Evolutionary conservation across 106 monocot genomes (phyloP).

Genomic region (Amphibolis antarctica): DNA sequence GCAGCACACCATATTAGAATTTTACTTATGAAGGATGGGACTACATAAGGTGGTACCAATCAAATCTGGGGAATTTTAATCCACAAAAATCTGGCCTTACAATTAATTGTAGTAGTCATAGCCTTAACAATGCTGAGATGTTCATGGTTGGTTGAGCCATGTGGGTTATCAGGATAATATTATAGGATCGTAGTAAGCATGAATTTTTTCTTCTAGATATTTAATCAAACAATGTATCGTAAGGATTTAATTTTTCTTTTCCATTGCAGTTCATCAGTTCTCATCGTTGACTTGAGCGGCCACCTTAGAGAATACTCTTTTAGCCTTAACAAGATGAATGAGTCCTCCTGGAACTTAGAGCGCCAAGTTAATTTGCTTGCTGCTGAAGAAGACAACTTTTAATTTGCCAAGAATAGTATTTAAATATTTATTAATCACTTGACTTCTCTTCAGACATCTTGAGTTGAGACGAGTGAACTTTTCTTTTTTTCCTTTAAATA

Average conservation of each 20-base stretch:
- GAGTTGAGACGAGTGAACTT: no score
- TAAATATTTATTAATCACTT: not conserved
- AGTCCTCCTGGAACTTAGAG: conserved; percentile 42
- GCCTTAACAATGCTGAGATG: no score
- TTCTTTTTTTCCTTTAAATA: no score
- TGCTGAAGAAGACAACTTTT: not conserved
- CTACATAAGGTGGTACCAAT: no score
- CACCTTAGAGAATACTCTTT: conserved; percentile 42
- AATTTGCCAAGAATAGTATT: not conserved
- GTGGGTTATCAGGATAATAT: not conserved
- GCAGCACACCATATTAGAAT: no score
- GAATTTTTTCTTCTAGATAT: no score
- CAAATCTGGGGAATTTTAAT: no score
- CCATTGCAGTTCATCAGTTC: conserved; percentile 34
- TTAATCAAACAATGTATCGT: not conserved
- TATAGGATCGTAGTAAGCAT: not conserved
- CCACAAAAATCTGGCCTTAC: no score
- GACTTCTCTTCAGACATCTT: no score
- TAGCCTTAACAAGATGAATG: conserved; percentile 17
- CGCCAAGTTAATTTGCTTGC: conserved; percentile 39
- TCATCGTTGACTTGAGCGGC: conserved; percentile 38
- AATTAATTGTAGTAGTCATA: no score
- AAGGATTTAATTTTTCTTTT: not conserved
- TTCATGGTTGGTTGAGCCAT: no score
- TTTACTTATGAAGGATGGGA: no score